phyloP scores from a whole-genome alignment of 2,329 filamentous ascomycete species.

The Calonectria honghensis region DNA sequence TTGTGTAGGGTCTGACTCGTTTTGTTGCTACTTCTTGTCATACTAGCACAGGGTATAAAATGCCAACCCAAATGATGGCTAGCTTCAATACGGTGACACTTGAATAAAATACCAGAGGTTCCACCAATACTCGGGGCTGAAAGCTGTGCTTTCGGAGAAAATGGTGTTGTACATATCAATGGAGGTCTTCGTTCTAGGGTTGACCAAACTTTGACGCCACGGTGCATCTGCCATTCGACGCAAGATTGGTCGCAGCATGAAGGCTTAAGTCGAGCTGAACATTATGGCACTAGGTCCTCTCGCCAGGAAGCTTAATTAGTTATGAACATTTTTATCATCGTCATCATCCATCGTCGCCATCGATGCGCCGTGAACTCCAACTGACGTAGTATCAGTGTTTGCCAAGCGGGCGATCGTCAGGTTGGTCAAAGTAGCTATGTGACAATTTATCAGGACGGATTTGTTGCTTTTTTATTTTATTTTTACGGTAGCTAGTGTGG shows the following conservation, averaged over 20 bases:
- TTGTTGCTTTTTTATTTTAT: slow-evolving; percentile 76
- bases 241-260: slow-evolving; percentile 72
- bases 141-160: slow-evolving; percentile 72
- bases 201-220: slow-evolving; percentile 78
- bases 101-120: slow-evolving; percentile 80
- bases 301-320: slow-evolving; percentile 57
- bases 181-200: slow-evolving; percentile 78
- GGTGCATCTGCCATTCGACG: slow-evolving; percentile 72
- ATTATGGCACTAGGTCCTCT: slow-evolving; percentile 36
- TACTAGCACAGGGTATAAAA: slow-evolving; percentile 70
- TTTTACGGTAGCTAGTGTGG: slow-evolving; percentile 74
- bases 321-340: slow-evolving; percentile 58
- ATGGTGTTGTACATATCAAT: slow-evolving; percentile 62
- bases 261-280: slow-evolving; percentile 24
- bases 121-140: slow-evolving; percentile 78
- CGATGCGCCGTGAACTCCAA: slow-evolving; percentile 57
- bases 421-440: slow-evolving; percentile 75
- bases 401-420: slow-evolving; percentile 78
- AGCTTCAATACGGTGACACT: slow-evolving; percentile 79
- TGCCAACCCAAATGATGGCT: slow-evolving; percentile 68
- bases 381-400: slow-evolving; percentile 64
- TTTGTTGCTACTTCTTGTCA: slow-evolving; percentile 74
- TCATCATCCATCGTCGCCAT: slow-evolving; percentile 53
- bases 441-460: slow-evolving; percentile 78
- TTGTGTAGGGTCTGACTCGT: slow-evolving; percentile 75